Percentiles rank a stretch among this genome's conserved stretches.
These are phyloP conservation scores for Phytophthora sp. DNA, from an alignment of 352 stramenopile genomes.

Conservation along the genomic window DNA sequence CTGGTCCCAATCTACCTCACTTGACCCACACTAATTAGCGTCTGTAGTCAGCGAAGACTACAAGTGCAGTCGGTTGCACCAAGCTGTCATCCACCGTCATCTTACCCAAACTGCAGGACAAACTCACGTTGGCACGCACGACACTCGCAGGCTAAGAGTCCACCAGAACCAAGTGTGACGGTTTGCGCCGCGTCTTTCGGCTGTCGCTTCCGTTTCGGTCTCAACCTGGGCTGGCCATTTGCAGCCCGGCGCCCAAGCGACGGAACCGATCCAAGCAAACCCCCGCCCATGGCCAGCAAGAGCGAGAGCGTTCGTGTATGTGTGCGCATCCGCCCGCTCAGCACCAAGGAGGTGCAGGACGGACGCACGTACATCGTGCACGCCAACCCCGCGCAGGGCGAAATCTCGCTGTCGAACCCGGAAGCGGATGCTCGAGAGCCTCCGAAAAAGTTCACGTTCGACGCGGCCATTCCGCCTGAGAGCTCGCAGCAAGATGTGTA, in stretches of 20 bases:
- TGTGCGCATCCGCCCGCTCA: conserved; percentile 93
- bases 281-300: conserved; percentile 29
- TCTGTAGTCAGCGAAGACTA: too few species aligned
- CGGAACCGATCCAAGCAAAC: conserved; percentile 2
- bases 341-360: conserved; percentile 92
- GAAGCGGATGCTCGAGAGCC: conserved; percentile 74
- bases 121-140: too few species aligned
- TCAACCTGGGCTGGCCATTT: neutral
- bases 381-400: conserved; percentile 73
- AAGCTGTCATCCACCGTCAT: too few species aligned
- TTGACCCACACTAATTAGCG: too few species aligned
- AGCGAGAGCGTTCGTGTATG: conserved; percentile 93
- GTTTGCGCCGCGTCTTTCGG: neutral
- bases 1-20: too few species aligned
- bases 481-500: conserved; percentile 93
- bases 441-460: conserved; percentile 96
- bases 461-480: conserved; percentile 90
- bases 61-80: too few species aligned
- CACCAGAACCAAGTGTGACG: too few species aligned
- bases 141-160: too few species aligned
- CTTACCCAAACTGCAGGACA: too few species aligned
- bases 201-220: conserved; percentile 12
- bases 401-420: conserved; percentile 90
- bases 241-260: conserved; percentile 7
- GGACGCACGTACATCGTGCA: conserved; percentile 82